phyloP scores from a whole-genome alignment of 2,329 filamentous ascomycete genomes.

The Fusarium sp. region DNA sequence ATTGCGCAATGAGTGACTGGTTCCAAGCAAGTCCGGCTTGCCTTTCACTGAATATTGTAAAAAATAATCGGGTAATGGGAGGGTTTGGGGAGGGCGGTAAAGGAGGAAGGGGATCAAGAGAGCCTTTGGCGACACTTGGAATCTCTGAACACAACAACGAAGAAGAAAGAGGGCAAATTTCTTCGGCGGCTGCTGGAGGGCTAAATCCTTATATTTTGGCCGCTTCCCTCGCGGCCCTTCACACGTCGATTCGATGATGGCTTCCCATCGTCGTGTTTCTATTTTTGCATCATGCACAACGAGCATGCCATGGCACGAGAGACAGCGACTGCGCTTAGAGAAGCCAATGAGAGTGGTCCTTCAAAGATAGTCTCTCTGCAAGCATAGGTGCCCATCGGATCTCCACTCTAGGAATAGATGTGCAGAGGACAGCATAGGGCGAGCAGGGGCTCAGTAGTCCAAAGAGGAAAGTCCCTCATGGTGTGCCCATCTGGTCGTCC shows the following conservation, averaged over 20 bases:
- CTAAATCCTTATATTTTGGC: slow-evolving; percentile 73
- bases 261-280: slow-evolving; percentile 52
- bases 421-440: slow-evolving; percentile 47
- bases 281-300: slow-evolving; percentile 56
- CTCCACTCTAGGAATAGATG: slow-evolving; percentile 52
- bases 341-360: slow-evolving; percentile 60
- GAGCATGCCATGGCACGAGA: slow-evolving; percentile 49
- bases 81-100: slow-evolving; percentile 54
- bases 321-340: slow-evolving; percentile 62
- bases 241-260: slow-evolving; percentile 49
- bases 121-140: slow-evolving; percentile 66
- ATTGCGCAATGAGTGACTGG: slow-evolving; percentile 63
- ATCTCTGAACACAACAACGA: slow-evolving; percentile 59
- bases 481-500: slow-evolving; percentile 48
- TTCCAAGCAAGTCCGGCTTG: slow-evolving; percentile 74
- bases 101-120: slow-evolving; percentile 56
- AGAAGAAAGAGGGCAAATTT: slow-evolving; percentile 60
- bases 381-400: slow-evolving; percentile 37
- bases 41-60: slow-evolving; percentile 60
- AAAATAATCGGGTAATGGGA: slow-evolving; percentile 47
- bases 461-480: slow-evolving; percentile 53
- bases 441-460: slow-evolving; percentile 39
- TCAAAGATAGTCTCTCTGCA: slow-evolving; percentile 44
- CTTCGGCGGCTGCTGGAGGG: slow-evolving; percentile 59
- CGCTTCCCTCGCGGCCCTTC: slow-evolving; percentile 59